Evolutionary conservation across 495 filamentous ascomycete species (phyloP), one percentile per base, ranked within the genome.

Genomic region (Talaromyces stipitatus): DNA sequence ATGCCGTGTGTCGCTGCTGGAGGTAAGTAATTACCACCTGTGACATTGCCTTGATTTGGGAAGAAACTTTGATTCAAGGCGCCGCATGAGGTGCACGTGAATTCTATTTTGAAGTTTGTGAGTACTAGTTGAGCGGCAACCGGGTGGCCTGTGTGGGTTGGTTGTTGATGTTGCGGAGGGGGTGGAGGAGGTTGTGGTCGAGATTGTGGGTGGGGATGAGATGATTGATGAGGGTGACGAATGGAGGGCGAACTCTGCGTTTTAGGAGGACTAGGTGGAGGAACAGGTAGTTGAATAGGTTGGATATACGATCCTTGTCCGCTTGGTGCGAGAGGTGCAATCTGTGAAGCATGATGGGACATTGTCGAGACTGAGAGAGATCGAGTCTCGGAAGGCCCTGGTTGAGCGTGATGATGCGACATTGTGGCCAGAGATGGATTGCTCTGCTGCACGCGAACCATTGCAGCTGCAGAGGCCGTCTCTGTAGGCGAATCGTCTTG

Each of bases 101-200:
- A 77, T 23, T 75, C 72, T 33, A 77, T 75, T 56, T 77, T 77
- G 58, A 77, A 77, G 45, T 74, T 71, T 18, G 71, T 70, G 1
- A 74, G 61, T 33, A 70, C 62, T 51, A 72, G 60, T 33, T 74
- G 70, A 10, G 71, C 54, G 22, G 65, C 60, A 4, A 58, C 58
- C n/a, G 63, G 50, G 26, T 70, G 68, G 5, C 69, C 66, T 14
- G 30, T 18, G 29, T 30, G 30, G 45, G 54, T 43, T 12, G 12
- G 33, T 28, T 62, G 64, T 23, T 61, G 61, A 14, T 63, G 48
- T 12, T 56, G 62, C 11, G 62, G 48, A 9, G 59, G 66, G 12
- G 30, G 23, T 46, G 61, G 62, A 23, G 62, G 23, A 4, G 63
- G 54, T 38, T 66, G 48, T 58, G 50, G 59, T 32, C 60, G 55